Evolutionary conservation across 2,329 filamentous ascomycete genomes (phyloP).

Genomic region (Sclerotinia sclerotiorum): DNA sequence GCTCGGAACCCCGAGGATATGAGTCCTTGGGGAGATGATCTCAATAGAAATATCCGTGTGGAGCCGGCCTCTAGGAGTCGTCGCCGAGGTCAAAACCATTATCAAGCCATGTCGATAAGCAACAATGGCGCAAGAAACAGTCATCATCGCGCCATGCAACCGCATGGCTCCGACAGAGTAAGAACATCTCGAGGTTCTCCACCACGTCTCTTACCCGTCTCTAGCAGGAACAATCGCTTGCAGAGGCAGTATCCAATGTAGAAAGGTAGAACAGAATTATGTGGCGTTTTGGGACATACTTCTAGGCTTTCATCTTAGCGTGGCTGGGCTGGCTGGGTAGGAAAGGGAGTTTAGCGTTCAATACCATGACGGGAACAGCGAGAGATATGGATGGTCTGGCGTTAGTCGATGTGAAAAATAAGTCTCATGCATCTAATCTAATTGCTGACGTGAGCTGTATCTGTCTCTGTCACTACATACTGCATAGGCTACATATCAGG

Average conservation of each 20-base stretch:
- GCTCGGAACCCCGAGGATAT: constrained; percentile 12
- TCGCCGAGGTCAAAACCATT: constrained; percentile 6
- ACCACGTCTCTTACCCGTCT: constrained; percentile 31
- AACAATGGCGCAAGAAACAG: constrained; percentile 14
- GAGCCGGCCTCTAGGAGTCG: constrained; percentile 24
- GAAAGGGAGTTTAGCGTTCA: constrained; percentile 1
- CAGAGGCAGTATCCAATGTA: constrained; percentile 31
- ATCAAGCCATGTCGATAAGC: constrained; percentile 6
- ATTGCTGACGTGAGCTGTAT: constrained; percentile 4
- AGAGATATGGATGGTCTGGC: neutral
- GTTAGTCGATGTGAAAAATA: constrained; percentile 1
- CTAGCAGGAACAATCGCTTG: constrained; percentile 29
- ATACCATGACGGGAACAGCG: constrained; percentile 4
- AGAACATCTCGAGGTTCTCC: constrained; percentile 35
- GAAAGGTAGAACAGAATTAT: neutral
- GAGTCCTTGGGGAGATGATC: constrained; percentile 17
- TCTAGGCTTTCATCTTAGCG: constrained; percentile 19
- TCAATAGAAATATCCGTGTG: constrained; percentile 11
- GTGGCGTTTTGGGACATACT: constrained; percentile 17
- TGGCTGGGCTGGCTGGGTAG: constrained; percentile 5
- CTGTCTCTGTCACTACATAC: neutral
- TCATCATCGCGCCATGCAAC: constrained; percentile 22
- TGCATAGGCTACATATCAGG: neutral
- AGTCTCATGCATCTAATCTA: neutral
- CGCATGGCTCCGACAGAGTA: constrained; percentile 31